Base-by-base conservation (phyloP, 371 early-diverging fungal species). In the Sporodiniella umbellata region DNA sequence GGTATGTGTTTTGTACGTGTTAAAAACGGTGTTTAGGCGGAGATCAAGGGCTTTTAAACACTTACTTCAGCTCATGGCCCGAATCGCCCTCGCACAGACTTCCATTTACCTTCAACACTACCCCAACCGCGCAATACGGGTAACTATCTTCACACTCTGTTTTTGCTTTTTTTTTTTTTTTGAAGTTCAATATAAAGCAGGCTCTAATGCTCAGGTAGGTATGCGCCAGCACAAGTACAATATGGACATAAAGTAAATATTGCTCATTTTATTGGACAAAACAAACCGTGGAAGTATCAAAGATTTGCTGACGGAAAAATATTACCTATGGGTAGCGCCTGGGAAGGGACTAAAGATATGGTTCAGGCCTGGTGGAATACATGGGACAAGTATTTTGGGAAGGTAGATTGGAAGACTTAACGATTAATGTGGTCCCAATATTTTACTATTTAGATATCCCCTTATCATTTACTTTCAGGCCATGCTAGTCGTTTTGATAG, bases 1-100 rank as follows among this genome's bases (percentile, higher is more conserved):
- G n/a, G n/a, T n/a, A n/a, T n/a, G n/a, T n/a, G n/a, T n/a, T 28
- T 7, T 4, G 30, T 28, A 28, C 4, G 30, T 7, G 30, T 28
- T 28, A 23, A 38, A 42, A 17, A 53, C 47, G 37, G 30, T 51
- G 22, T 58, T 45, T 50, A 89, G 96, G 96, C 53, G 97, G 93
- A 45, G 98, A 97, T 66, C 98, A 97, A 67, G 98, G 98, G 1
- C 60, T 97, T 42, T 75, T 97, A 33, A 97, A 97, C 67, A 75
- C 79, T 17, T 94, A 86, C 61, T 96, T 96, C 66, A 59, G 67
- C 8, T 66, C 79, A 25, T 97, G 98, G 98, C 66, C 88, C 14
- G 70, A 75, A 8, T 48, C 71, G 23, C 49, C 84, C 11, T 70
- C 61, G 25, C 80, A 83, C 43, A 74, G 96, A 24, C 57, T 98